Percentiles rank a stretch among this genome's conserved stretches.
Evolutionary conservation across 345 rosid species (phyloP).

Genomic region (Kernera saxatilis): DNA sequence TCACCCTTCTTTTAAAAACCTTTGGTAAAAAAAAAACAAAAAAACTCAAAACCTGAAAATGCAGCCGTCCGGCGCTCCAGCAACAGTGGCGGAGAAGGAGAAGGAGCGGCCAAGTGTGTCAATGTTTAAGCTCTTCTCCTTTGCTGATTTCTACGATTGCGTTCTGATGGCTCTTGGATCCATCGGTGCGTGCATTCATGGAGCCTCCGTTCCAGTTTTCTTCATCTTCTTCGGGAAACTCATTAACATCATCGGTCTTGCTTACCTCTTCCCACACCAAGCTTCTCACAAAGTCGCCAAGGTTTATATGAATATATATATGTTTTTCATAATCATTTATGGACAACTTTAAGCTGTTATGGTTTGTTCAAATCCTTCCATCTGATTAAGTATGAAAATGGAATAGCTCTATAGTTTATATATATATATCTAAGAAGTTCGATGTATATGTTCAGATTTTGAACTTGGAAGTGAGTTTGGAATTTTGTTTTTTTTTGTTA

Average conservation of each 20-base stretch:
- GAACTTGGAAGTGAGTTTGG: background rate
- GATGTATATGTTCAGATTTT: background rate
- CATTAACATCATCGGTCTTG: slow-evolving; percentile 75
- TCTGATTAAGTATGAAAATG: background rate
- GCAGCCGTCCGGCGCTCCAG: slow-evolving; percentile 20
- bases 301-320: slow-evolving; percentile 32
- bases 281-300: slow-evolving; percentile 89
- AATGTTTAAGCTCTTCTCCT: slow-evolving; percentile 60
- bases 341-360: background rate
- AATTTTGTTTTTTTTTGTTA: too few species aligned
- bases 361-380: background rate
- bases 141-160: slow-evolving; percentile 72
- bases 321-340: background rate
- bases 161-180: slow-evolving; percentile 82
- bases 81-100: background rate
- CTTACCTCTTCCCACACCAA: slow-evolving; percentile 77
- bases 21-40: too few species aligned
- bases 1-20: too few species aligned
- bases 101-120: slow-evolving; percentile 40
- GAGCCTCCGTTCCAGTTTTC: slow-evolving; percentile 91
- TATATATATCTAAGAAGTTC: background rate
- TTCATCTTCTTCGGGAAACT: slow-evolving; percentile 91
- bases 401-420: too few species aligned
- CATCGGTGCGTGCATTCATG: slow-evolving; percentile 74
- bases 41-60: too few species aligned